Base-by-base conservation (phyloP, 352 stramenopile genomes). In the Pythium chondricola region DNA sequence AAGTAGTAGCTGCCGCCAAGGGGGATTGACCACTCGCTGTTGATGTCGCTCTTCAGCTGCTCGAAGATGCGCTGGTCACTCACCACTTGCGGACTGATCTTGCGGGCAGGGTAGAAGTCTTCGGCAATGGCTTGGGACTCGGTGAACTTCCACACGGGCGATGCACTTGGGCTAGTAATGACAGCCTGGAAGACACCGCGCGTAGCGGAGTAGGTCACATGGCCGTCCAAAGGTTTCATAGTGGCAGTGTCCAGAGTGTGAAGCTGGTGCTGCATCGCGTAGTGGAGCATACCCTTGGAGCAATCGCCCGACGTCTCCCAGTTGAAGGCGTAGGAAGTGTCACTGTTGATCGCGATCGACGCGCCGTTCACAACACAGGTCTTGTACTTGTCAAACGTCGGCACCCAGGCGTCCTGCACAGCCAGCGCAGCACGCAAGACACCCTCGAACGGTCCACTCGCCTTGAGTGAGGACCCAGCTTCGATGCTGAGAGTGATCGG, bases 291-390 rank as follows among this genome's bases (percentile, higher is more conserved):
- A 18, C 75, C 75, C 24, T 44, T 61, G 11, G 60, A 56, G 40
- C 75, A 87, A 26, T 81, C 52, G 5, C 75, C 75, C 25, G 29
- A 49, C n/a, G 71, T 84, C 47, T 83, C 72, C 67, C 67, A 85
- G 27, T 71, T 70, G 58, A 85, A 72, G 21, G 54, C 44, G 36
- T 85, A 83, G 14, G 59, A 54, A 35, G 65, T 69, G 25, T 80
- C 67, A 30, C 71, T 65, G 33, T 56, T 56, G 25, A 79, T 56
- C n/a, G 64, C 56, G n/a, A 85, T 32, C 18, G 47, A 41, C 1
- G 58, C 63, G n/a, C 58, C 58, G 47, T 80, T 43, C 11, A 78
- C 68, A 37, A 82, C 53, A 41, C 74, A 87, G 6, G 40, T 59
- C 43, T 78, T 74, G 65, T 82, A 54, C 27, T 76, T 52, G 39